Evolutionary conservation across 2,329 filamentous ascomycete species (phyloP).

Genomic region (Chalaropsis ovoidea): DNA sequence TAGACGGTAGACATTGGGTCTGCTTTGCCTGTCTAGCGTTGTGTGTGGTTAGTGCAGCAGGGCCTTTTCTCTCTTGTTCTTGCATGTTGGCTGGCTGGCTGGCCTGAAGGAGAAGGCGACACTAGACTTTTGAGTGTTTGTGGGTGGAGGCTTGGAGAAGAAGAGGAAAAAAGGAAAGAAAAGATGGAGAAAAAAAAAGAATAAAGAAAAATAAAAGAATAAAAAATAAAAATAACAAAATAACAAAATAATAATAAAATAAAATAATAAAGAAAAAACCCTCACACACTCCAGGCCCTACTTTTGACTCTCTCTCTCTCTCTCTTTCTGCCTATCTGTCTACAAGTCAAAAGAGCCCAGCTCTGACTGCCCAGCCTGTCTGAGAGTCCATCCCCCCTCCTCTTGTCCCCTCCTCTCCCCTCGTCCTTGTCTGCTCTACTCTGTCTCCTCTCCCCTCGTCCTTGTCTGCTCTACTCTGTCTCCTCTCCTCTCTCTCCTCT

Average conservation of each 20-base stretch:
- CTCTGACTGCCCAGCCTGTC: neutral
- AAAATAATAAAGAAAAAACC: no score
- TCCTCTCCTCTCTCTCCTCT: neutral
- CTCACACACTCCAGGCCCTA: no score
- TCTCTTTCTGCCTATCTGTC: no score
- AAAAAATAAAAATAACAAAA: no score
- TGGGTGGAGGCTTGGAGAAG: no score
- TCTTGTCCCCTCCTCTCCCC: neutral
- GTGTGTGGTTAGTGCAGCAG: neutral
- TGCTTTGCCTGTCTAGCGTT: neutral
- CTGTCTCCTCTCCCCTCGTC: neutral
- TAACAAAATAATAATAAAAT: no score
- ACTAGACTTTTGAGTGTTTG: neutral
- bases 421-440: neutral
- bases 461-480: neutral
- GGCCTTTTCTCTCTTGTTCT: neutral
- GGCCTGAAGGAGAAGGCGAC: neutral
- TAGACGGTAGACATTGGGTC: no score
- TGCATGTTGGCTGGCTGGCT: neutral
- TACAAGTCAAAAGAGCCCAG: neutral
- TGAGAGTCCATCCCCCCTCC: neutral
- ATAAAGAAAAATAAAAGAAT: no score
- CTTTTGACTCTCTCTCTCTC: no score
- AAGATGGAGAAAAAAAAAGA: no score
- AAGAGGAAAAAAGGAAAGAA: no score